Conservation (phyloP, 805 yeast genomes). For the Lachancea sp. region DNA sequence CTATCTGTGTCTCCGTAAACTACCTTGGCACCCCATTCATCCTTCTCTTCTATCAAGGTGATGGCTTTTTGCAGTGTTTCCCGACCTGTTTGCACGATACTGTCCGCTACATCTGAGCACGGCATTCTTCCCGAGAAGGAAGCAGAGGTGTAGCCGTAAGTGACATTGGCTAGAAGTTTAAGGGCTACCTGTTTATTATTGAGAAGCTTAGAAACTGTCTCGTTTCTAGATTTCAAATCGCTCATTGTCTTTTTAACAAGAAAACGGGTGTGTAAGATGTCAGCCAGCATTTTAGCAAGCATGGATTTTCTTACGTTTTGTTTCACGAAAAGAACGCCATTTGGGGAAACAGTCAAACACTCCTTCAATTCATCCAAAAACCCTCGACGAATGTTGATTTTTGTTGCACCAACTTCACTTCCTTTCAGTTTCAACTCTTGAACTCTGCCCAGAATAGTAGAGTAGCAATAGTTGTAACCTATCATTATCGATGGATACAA, state of each 20-base stretch:
- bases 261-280: constrained; percentile 71
- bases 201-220: constrained; percentile 48
- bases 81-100: constrained; percentile 85
- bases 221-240: constrained; percentile 36
- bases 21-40: constrained; percentile 78
- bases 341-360: constrained; percentile 69
- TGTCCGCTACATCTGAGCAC: constrained; percentile 88
- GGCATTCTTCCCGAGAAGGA: constrained; percentile 97
- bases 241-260: constrained; percentile 74
- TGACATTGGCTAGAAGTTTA: constrained; percentile 88
- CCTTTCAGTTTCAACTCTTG: constrained; percentile 41
- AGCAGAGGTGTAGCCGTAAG: constrained; percentile 94
- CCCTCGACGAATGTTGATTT: constrained; percentile 49
- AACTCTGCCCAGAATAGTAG: constrained; percentile 61
- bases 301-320: constrained; percentile 60
- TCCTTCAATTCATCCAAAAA: constrained; percentile 46
- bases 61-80: constrained; percentile 75
- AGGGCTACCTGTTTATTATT: constrained; percentile 80
- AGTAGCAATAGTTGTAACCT: constrained; percentile 84
- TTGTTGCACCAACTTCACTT: constrained; percentile 49
- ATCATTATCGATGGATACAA: constrained; percentile 88
- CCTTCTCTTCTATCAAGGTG: constrained; percentile 51
- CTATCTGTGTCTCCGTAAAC: constrained; percentile 98
- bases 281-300: constrained; percentile 77
- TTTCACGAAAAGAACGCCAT: constrained; percentile 76